These are phyloP conservation scores for Aspergillus persii DNA, from an alignment of 2,329 filamentous ascomycete genomes.

Conservation along the genomic window DNA sequence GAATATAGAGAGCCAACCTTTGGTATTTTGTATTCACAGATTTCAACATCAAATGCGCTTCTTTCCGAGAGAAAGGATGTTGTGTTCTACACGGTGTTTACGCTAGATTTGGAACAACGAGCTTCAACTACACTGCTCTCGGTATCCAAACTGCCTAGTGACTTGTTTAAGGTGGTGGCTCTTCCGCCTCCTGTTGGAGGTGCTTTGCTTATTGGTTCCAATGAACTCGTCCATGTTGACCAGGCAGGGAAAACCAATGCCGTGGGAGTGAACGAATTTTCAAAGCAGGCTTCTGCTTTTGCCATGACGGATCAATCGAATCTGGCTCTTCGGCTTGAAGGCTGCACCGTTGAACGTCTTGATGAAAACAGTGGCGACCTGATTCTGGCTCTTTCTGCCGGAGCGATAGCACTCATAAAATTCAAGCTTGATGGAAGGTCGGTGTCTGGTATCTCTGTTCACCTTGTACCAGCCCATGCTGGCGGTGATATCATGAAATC, in stretches of 20 bases:
- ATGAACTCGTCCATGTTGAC: slow-evolving; percentile 92
- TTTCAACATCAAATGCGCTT: slow-evolving; percentile 70
- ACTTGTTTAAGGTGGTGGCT: slow-evolving; percentile 78
- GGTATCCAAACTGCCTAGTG: slow-evolving; percentile 79
- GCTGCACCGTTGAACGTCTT: slow-evolving; percentile 72
- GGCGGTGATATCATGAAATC: slow-evolving; percentile 63
- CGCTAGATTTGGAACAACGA: slow-evolving; percentile 86
- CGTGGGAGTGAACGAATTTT: slow-evolving; percentile 88
- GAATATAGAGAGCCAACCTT: slow-evolving; percentile 98
- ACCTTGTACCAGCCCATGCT: slow-evolving; percentile 59
- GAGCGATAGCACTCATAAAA: slow-evolving; percentile 69
- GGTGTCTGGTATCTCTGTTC: slow-evolving; percentile 80
- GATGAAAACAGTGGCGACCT: slow-evolving; percentile 77
- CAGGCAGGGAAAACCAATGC: slow-evolving; percentile 93
- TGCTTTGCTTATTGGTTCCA: slow-evolving; percentile 78
- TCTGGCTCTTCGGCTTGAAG: slow-evolving; percentile 75
- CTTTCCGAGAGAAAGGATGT: slow-evolving; percentile 76
- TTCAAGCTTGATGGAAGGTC: slow-evolving; percentile 89
- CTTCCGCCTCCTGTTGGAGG: slow-evolving; percentile 85
- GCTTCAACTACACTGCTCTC: slow-evolving; percentile 91
- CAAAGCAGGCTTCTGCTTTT: slow-evolving; percentile 78
- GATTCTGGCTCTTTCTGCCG: slow-evolving; percentile 75
- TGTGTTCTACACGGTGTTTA: slow-evolving; percentile 90
- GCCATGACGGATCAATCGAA: slow-evolving; percentile 82
- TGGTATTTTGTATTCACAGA: slow-evolving; percentile 80